Percentiles rank a stretch among this genome's conserved stretches.
Evolutionary conservation across 2,329 filamentous ascomycete genomes (phyloP).

Genomic region (Penicillium italicum): DNA sequence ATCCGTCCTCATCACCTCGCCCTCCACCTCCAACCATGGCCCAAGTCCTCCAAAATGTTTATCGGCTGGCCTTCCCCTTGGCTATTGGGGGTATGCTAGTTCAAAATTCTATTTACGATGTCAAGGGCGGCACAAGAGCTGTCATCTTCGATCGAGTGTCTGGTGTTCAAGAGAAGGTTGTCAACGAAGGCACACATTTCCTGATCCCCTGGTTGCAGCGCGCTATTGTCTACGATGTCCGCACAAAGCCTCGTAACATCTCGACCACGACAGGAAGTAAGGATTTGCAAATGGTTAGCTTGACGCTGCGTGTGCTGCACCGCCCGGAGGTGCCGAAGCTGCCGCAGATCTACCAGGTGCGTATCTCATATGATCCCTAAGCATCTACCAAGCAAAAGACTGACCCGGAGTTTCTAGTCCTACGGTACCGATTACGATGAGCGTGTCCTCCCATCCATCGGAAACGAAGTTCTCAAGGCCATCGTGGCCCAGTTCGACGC

Average conservation of each 20-base stretch:
- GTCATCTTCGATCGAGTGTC: conserved; percentile 95
- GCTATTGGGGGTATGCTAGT: conserved; percentile 64
- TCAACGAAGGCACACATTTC: conserved; percentile 97
- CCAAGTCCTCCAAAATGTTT: conserved; percentile 36
- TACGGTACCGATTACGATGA: conserved; percentile 98
- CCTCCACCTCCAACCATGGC: conserved; percentile 41
- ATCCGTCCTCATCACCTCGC: conserved; percentile 14
- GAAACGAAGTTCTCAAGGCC: conserved; percentile 98
- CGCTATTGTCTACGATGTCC: conserved; percentile 92
- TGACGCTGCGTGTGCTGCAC: conserved; percentile 93
- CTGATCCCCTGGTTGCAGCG: conserved; percentile 92
- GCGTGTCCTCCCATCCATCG: conserved; percentile 94
- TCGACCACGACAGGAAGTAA: conserved; percentile 96
- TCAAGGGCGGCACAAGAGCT: conserved; percentile 87
- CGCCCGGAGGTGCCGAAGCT: conserved; percentile 87
- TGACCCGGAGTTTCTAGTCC: conserved; percentile 56
- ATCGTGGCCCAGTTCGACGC: conserved; percentile 99
- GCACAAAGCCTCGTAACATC: conserved; percentile 96
- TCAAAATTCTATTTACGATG: conserved; percentile 89
- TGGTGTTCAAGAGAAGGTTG: conserved; percentile 87
- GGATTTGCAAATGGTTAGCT: conserved; percentile 99
- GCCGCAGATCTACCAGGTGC: conserved; percentile 96
- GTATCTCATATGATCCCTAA: neutral
- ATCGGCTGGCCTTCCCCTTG: conserved; percentile 63
- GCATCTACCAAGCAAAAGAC: neutral